These are phyloP conservation scores for Lactarius evosmus DNA, from an alignment of 768 basidiomycete species.

Conservation along the genomic window DNA sequence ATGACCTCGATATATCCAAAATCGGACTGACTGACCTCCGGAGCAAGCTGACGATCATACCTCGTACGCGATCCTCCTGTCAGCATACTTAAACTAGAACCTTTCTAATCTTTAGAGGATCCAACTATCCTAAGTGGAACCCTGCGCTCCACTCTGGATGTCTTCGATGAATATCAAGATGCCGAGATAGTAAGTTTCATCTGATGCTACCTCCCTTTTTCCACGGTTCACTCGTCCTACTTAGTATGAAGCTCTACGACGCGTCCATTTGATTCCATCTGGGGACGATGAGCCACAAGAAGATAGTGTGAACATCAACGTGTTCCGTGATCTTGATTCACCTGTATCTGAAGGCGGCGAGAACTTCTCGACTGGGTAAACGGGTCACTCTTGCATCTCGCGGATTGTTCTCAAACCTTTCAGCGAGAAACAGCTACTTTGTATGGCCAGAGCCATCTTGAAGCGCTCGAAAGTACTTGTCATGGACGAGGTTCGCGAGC, in stretches of 20 bases:
- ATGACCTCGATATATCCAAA: slow-evolving; percentile 73
- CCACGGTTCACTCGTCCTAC: slow-evolving; percentile 8
- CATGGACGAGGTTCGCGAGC: slow-evolving; percentile 68
- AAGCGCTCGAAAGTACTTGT: slow-evolving; percentile 73
- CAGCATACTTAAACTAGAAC: neutral
- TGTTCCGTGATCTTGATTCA: slow-evolving; percentile 74
- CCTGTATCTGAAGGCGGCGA: slow-evolving; percentile 81
- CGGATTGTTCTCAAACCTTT: slow-evolving; percentile 1
- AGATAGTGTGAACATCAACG: slow-evolving; percentile 61
- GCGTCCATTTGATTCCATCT: slow-evolving; percentile 72
- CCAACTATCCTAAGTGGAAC: slow-evolving; percentile 85
- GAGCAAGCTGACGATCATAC: slow-evolving; percentile 71
- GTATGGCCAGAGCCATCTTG: slow-evolving; percentile 84
- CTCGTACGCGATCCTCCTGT: slow-evolving; percentile 45
- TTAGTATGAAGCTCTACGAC: slow-evolving; percentile 79
- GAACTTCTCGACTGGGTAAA: slow-evolving; percentile 82
- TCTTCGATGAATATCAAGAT: slow-evolving; percentile 84
- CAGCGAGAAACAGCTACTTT: slow-evolving; percentile 81
- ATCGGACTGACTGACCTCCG: slow-evolving; percentile 83
- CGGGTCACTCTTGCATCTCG: slow-evolving; percentile 4
- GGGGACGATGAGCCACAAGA: slow-evolving; percentile 48
- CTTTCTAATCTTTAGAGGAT: slow-evolving; percentile 55
- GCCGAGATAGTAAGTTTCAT: slow-evolving; percentile 61
- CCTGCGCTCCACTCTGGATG: slow-evolving; percentile 74
- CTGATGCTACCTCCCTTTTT: neutral